Percentiles rank a stretch among this genome's conserved stretches.
phyloP scores from a whole-genome alignment of 2,329 filamentous ascomycete genomes.

The Trichoderma semiorbis region DNA sequence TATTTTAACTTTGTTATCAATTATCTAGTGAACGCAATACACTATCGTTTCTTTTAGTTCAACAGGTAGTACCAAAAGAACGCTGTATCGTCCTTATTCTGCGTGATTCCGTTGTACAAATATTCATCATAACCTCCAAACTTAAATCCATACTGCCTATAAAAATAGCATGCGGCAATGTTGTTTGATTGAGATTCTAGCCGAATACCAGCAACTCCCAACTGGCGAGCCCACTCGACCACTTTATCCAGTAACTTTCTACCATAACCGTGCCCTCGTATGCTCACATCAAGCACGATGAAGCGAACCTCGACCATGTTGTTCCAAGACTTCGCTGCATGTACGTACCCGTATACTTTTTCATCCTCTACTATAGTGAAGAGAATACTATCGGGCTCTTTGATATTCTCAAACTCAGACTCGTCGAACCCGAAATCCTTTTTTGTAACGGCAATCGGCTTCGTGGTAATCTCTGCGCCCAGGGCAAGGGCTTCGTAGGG shows the following conservation, averaged over 20 bases:
- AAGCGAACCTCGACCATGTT: conserved; percentile 21
- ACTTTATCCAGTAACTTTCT: conserved; percentile 17
- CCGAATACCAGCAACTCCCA: conserved; percentile 16
- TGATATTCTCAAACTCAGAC: conserved; percentile 3
- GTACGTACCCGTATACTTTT: conserved; percentile 18
- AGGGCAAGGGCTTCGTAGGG: conserved; percentile 18
- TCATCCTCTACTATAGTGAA: neutral
- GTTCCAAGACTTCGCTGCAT: conserved; percentile 21
- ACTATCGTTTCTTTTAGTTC: neutral
- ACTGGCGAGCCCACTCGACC: conserved; percentile 18
- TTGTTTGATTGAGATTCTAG: conserved; percentile 22
- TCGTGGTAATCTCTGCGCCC: conserved; percentile 11
- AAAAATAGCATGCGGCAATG: conserved; percentile 20
- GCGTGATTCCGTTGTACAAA: conserved; percentile 18
- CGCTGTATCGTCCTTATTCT: conserved; percentile 17
- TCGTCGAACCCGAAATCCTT: conserved; percentile 15
- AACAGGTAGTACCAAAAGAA: conserved; percentile 21
- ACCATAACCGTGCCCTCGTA: conserved; percentile 19
- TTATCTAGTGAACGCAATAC: neutral
- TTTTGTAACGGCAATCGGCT: neutral
- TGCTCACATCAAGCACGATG: conserved; percentile 19
- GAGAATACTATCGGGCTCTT: neutral
- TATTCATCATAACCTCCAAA: conserved; percentile 23
- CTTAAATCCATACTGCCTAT: conserved; percentile 20
- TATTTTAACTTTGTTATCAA: neutral